Percentiles rank a stretch among this genome's conserved stretches.
These are phyloP conservation scores for Arbutus unedo DNA, from an alignment of 148 eudicot species.

Conservation along the genomic window DNA sequence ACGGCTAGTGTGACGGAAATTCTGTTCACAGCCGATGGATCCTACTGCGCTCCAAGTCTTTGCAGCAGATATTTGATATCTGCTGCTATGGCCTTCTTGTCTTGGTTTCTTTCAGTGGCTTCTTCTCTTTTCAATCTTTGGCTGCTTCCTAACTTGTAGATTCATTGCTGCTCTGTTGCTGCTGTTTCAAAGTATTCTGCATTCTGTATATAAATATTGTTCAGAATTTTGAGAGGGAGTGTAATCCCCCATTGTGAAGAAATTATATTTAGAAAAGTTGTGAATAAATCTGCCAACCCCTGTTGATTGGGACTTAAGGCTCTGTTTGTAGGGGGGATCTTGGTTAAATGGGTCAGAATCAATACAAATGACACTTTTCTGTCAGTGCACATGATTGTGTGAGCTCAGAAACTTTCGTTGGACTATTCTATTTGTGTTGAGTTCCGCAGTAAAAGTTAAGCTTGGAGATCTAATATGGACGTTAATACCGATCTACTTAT, in stretches of 20 bases:
- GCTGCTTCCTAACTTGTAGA: conserved; percentile 46
- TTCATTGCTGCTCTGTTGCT: neutral
- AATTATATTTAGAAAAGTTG: neutral
- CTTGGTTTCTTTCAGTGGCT: conserved; percentile 43
- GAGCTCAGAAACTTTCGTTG: too few relatives aligned
- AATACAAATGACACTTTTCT: too few relatives aligned
- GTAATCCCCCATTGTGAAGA: neutral
- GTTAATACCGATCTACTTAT: too few relatives aligned
- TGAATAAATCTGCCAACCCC: too few relatives aligned
- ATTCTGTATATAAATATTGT: neutral
- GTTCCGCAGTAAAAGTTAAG: too few relatives aligned
- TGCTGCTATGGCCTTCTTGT: conserved; percentile 43
- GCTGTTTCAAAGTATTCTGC: neutral
- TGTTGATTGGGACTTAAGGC: too few relatives aligned
- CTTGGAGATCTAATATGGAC: too few relatives aligned
- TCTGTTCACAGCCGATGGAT: conserved; percentile 29
- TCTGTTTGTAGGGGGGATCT: too few relatives aligned
- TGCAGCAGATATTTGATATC: conserved; percentile 48
- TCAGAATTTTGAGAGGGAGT: neutral
- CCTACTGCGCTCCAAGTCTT: conserved; percentile 27
- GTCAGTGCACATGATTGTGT: too few relatives aligned
- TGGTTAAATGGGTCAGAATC: too few relatives aligned
- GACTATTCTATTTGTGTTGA: too few relatives aligned
- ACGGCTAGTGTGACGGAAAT: conserved; percentile 45
- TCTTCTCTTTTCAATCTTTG: conserved; percentile 52